Conservation (phyloP, 106 monocot genomes). For the Acorus calamus region DNA sequence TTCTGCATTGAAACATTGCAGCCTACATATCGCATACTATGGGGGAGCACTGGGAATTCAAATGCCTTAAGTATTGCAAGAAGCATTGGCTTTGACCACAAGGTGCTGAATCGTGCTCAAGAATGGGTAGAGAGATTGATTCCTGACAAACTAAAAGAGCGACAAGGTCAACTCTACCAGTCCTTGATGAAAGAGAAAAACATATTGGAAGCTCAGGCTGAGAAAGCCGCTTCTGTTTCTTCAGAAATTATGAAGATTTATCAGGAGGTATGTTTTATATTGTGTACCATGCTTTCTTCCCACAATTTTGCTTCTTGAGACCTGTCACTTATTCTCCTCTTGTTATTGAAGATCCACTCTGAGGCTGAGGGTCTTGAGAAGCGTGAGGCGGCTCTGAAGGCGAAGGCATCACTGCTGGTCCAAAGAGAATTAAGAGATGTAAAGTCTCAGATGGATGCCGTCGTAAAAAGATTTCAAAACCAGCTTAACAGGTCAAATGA, state of each 20-base stretch:
- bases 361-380: constrained; percentile 71
- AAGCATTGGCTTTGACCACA: constrained; percentile 72
- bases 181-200: constrained; percentile 61
- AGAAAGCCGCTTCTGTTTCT: constrained; percentile 51
- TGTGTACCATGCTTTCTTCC: constrained; percentile 1
- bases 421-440: constrained; percentile 43
- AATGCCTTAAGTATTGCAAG: constrained; percentile 84
- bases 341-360: constrained; percentile 31
- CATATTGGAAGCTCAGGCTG: constrained; percentile 44
- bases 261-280: constrained; percentile 45
- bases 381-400: constrained; percentile 46
- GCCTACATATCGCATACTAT: constrained; percentile 71
- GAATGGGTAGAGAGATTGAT: constrained; percentile 65
- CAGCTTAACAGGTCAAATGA: constrained; percentile 31
- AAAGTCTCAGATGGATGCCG: constrained; percentile 51
- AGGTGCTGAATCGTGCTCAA: constrained; percentile 53
- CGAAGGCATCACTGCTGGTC: constrained; percentile 34
- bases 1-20: constrained; percentile 59
- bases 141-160: constrained; percentile 71
- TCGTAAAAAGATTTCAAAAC: constrained; percentile 48
- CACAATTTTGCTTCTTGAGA: no score
- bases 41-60: constrained; percentile 82
- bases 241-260: constrained; percentile 50
- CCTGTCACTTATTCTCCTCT: no score
- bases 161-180: constrained; percentile 67